phyloP scores from a whole-genome alignment of 78 protist species.

The Dictyostelium capitatum region DNA sequence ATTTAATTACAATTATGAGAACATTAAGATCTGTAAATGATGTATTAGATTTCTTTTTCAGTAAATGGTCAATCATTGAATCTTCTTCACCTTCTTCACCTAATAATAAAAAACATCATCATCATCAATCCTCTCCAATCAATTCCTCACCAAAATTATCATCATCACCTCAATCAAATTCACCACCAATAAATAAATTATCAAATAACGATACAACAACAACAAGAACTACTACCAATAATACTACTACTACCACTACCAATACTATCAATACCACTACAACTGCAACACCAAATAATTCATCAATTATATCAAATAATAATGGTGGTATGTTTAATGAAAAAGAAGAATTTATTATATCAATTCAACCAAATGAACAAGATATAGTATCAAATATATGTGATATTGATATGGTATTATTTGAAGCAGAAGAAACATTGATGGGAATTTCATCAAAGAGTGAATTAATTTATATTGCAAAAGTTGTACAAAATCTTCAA shows the following conservation, averaged over 20 bases:
- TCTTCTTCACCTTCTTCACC: background rate
- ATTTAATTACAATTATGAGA: constrained; percentile 48
- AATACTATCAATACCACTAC: background rate
- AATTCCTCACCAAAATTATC: background rate
- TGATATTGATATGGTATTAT: constrained; percentile 14
- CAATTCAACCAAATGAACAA: background rate
- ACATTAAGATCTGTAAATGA: constrained; percentile 33
- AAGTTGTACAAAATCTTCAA: constrained; percentile 29
- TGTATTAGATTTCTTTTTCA: constrained; percentile 41
- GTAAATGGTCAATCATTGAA: constrained; percentile 24
- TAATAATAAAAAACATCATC: constrained; percentile 13
- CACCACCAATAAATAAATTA: no score
- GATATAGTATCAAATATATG: background rate
- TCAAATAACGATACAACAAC: background rate
- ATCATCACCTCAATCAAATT: background rate
- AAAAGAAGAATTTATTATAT: constrained; percentile 8
- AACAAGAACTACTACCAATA: background rate
- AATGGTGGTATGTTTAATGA: background rate
- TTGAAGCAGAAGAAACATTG: constrained; percentile 43
- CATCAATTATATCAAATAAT: background rate
- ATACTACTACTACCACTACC: background rate
- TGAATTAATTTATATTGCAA: constrained; percentile 29
- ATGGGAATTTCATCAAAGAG: constrained; percentile 29
- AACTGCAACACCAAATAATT: background rate
- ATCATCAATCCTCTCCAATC: background rate